A percentile compares a stretch with the other conserved stretches of the same genome.
Evolutionary conservation across 2,329 filamentous ascomycete species (phyloP).

Genomic region (Macrophomina phaseolina): DNA sequence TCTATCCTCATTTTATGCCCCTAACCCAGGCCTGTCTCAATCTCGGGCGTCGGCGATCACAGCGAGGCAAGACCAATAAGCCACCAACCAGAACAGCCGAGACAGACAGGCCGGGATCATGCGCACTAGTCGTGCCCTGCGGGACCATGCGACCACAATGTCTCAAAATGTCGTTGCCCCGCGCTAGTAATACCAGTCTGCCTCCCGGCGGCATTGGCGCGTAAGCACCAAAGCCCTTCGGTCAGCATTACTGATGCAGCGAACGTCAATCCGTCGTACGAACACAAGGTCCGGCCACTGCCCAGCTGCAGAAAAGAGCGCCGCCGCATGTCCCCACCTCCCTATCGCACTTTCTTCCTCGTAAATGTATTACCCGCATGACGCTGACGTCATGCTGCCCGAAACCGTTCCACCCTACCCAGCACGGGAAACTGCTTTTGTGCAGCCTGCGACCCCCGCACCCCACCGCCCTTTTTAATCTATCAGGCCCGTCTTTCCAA

Average conservation of each 20-base stretch:
- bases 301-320: not conserved
- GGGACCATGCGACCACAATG: not conserved
- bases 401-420: not conserved
- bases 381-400: slow-evolving; percentile 8
- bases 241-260: slow-evolving; percentile 6
- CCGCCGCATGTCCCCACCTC: not conserved
- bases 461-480: not conserved
- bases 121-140: not conserved
- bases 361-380: not conserved
- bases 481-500: not conserved
- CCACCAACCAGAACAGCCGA: not conserved
- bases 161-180: not conserved
- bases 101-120: not conserved
- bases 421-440: too few relatives aligned
- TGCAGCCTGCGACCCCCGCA: not conserved
- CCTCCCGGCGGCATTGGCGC: not conserved
- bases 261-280: not conserved
- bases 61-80: not conserved
- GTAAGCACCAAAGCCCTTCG: not conserved
- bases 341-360: not conserved
- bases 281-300: not conserved
- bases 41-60: not conserved
- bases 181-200: not conserved
- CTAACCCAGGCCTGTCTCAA: not conserved
- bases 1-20: not conserved